phyloP scores from a whole-genome alignment of 768 basidiomycete species.

The Leccinum subgranulosum region DNA sequence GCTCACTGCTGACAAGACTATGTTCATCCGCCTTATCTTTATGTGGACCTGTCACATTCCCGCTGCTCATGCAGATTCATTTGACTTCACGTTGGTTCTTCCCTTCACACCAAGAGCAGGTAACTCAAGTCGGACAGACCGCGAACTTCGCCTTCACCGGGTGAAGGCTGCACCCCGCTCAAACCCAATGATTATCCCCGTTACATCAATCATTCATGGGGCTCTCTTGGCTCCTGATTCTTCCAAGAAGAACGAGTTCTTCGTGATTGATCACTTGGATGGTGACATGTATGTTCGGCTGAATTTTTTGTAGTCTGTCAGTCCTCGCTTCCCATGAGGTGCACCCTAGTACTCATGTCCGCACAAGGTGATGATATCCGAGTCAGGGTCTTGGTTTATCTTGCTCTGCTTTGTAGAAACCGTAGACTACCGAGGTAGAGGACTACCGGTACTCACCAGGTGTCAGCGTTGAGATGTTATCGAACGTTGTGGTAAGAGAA shows the following conservation, averaged over 20 bases:
- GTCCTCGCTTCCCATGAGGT: too few relatives aligned
- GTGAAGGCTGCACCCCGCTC: neutral
- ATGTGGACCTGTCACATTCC: conserved; percentile 21
- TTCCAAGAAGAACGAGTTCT: neutral
- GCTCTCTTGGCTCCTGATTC: neutral
- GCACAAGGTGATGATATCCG: too few relatives aligned
- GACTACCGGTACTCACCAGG: too few relatives aligned
- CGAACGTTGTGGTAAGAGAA: too few relatives aligned
- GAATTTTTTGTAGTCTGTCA: neutral
- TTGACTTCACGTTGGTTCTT: neutral
- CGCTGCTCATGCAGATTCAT: too few relatives aligned
- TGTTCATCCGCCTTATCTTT: conserved; percentile 20
- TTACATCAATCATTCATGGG: neutral
- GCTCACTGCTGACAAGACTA: neutral
- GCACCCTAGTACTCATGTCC: too few relatives aligned
- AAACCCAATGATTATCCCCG: neutral
- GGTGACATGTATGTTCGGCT: neutral
- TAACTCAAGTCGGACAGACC: neutral
- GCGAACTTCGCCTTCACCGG: neutral
- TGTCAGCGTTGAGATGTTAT: too few relatives aligned
- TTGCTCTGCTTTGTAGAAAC: too few relatives aligned
- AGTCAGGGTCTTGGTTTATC: too few relatives aligned
- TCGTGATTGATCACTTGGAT: neutral
- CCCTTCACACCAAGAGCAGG: neutral
- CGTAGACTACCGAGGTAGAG: too few relatives aligned